Evolutionary conservation across 2,329 filamentous ascomycete genomes (phyloP).

Genomic region (Juglanconis juglandina): DNA sequence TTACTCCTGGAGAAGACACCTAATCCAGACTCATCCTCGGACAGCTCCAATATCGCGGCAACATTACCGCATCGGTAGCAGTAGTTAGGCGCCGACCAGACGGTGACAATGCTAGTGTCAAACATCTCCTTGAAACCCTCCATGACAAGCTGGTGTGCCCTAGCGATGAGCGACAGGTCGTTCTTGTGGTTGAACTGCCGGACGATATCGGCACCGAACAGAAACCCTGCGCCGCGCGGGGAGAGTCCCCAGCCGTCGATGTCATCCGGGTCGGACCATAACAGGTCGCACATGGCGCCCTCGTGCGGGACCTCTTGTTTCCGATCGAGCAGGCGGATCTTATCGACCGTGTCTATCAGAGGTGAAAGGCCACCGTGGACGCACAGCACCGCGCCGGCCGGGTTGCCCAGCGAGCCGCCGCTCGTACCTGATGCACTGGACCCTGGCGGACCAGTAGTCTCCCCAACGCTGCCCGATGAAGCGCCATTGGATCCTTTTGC

Average conservation of each 20-base stretch:
- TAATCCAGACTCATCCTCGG: constrained; percentile 77
- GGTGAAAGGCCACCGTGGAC: constrained; percentile 93
- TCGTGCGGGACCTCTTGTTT: constrained; percentile 99
- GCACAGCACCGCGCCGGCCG: constrained; percentile 82
- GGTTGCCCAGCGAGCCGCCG: constrained; percentile 60
- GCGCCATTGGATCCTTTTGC: constrained; percentile 22
- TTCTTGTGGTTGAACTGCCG: constrained; percentile 95
- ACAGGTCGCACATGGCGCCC: constrained; percentile 95
- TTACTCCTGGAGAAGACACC: constrained; percentile 68
- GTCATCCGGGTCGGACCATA: constrained; percentile 98
- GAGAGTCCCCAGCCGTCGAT: constrained; percentile 96
- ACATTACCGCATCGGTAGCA: constrained; percentile 96
- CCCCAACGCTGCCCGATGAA: constrained; percentile 31
- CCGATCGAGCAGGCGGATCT: constrained; percentile 88
- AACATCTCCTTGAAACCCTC: constrained; percentile 99
- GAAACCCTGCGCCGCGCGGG: constrained; percentile 88
- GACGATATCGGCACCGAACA: constrained; percentile 94
- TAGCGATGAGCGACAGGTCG: constrained; percentile 84
- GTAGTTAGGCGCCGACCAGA: constrained; percentile 98
- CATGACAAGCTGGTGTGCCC: constrained; percentile 97
- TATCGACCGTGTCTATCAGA: constrained; percentile 88
- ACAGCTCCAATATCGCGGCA: constrained; percentile 87
- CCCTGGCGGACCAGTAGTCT: constrained; percentile 69
- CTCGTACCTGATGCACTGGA: constrained; percentile 73
- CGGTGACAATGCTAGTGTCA: constrained; percentile 89